Evolutionary conservation across 352 stramenopile genomes (phyloP).

Genomic region (Pythium periplocum): DNA sequence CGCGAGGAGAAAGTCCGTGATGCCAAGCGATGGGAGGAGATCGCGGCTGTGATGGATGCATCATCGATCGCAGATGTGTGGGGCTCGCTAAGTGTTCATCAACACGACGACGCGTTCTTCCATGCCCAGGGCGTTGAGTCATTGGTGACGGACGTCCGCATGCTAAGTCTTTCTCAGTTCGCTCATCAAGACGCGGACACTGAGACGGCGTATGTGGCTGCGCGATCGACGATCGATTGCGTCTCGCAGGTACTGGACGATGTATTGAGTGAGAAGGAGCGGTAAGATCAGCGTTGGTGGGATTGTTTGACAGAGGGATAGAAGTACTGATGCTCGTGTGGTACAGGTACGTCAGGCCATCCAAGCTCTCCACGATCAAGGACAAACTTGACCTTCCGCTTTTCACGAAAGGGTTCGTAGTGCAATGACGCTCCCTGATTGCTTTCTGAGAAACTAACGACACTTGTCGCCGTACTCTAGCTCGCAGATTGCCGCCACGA

Average conservation of each 20-base stretch:
- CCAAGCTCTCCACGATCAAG: no score
- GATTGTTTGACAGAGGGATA: no score
- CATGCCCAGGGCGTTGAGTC: background rate
- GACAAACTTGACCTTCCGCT: no score
- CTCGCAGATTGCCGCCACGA: constrained; percentile 3
- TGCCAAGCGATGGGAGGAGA: constrained; percentile 28
- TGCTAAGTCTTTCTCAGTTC: constrained; percentile 11
- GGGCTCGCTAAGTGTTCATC: constrained; percentile 3
- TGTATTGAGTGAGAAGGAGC: background rate
- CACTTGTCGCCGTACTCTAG: no score
- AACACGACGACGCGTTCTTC: constrained; percentile 16
- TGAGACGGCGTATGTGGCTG: constrained; percentile 1
- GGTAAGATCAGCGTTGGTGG: background rate
- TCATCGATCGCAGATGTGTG: constrained; percentile 15
- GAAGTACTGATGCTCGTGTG: no score
- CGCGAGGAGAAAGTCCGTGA: constrained; percentile 34
- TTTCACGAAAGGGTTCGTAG: no score
- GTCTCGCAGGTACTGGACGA: background rate
- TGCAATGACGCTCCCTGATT: background rate
- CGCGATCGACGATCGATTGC: background rate
- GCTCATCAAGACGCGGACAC: background rate
- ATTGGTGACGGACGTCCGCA: constrained; percentile 8
- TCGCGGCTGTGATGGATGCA: constrained; percentile 43
- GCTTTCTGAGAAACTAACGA: constrained; percentile 3
- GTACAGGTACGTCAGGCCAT: no score